A percentile compares a stretch with the other conserved stretches of the same genome.
Evolutionary conservation across 805 yeast species (phyloP).

Genomic region (Kodamaea jinghongensis): DNA sequence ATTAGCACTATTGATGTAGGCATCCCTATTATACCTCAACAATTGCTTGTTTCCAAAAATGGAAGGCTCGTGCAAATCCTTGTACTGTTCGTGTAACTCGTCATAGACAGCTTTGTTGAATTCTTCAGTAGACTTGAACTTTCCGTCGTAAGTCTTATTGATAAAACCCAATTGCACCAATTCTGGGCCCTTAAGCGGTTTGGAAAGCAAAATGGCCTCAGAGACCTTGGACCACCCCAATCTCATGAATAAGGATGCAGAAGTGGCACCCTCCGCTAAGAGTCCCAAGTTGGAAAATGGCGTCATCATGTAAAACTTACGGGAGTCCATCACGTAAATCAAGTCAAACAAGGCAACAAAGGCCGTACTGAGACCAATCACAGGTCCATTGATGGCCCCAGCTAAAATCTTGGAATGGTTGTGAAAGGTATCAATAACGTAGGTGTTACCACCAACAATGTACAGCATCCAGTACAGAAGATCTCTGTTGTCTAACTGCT

Average conservation of each 20-base stretch:
- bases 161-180: constrained; percentile 57
- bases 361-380: constrained; percentile 72
- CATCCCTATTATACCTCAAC: constrained; percentile 37
- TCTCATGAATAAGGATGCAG: constrained; percentile 62
- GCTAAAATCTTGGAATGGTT: constrained; percentile 69
- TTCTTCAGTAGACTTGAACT: constrained; percentile 32
- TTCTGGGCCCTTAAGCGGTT: constrained; percentile 57
- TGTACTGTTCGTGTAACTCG: constrained; percentile 32
- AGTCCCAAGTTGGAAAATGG: constrained; percentile 83
- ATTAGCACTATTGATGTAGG: constrained; percentile 46
- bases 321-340: constrained; percentile 60
- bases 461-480: constrained; percentile 48
- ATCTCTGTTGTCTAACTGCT: constrained; percentile 26
- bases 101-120: constrained; percentile 43
- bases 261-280: constrained; percentile 76
- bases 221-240: constrained; percentile 69
- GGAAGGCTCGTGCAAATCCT: constrained; percentile 44
- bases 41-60: constrained; percentile 45
- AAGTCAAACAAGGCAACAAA: constrained; percentile 73
- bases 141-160: constrained; percentile 50
- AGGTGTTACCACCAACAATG: constrained; percentile 66
- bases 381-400: constrained; percentile 82
- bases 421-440: constrained; percentile 62
- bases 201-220: constrained; percentile 67
- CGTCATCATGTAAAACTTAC: constrained; percentile 55